Evolutionary conservation across 805 yeast genomes (phyloP).

Genomic region (Ogataea nonfermentans): DNA sequence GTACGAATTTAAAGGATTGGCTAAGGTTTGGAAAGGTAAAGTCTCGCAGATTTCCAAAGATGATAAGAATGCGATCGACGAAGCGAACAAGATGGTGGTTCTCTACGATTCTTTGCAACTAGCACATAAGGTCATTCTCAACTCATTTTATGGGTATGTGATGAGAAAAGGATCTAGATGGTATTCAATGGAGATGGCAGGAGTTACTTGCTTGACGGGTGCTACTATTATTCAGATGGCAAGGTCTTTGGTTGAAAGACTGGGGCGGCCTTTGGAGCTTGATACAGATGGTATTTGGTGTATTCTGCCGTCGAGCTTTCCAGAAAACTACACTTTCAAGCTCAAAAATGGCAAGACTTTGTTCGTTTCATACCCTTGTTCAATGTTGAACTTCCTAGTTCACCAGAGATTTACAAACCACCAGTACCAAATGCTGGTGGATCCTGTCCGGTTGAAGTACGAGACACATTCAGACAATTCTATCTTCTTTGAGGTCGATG

Average conservation of each 20-base stretch:
- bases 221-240: slow-evolving; percentile 99
- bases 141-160: slow-evolving; percentile 96
- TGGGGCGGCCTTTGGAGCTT: slow-evolving; percentile 92
- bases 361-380: slow-evolving; percentile 86
- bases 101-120: slow-evolving; percentile 92
- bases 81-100: slow-evolving; percentile 91
- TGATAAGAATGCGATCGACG: slow-evolving; percentile 70
- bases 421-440: slow-evolving; percentile 86
- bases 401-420: slow-evolving; percentile 90
- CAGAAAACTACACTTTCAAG: slow-evolving; percentile 76
- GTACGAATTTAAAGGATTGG: slow-evolving; percentile 90
- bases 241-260: slow-evolving; percentile 79
- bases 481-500: slow-evolving; percentile 97
- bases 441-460: slow-evolving; percentile 65
- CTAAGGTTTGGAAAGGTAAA: slow-evolving; percentile 92
- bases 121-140: slow-evolving; percentile 94
- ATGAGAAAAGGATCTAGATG: slow-evolving; percentile 99
- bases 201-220: slow-evolving; percentile 96
- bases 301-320: slow-evolving; percentile 88
- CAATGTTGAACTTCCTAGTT: slow-evolving; percentile 91
- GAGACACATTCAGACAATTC: slow-evolving; percentile 84
- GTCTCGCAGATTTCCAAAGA: slow-evolving; percentile 48
- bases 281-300: slow-evolving; percentile 99
- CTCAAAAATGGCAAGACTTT: slow-evolving; percentile 75
- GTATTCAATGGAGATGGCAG: slow-evolving; percentile 99